Evolutionary conservation across 139 green algal species (phyloP).

Genomic region (Closterium sp.): DNA sequence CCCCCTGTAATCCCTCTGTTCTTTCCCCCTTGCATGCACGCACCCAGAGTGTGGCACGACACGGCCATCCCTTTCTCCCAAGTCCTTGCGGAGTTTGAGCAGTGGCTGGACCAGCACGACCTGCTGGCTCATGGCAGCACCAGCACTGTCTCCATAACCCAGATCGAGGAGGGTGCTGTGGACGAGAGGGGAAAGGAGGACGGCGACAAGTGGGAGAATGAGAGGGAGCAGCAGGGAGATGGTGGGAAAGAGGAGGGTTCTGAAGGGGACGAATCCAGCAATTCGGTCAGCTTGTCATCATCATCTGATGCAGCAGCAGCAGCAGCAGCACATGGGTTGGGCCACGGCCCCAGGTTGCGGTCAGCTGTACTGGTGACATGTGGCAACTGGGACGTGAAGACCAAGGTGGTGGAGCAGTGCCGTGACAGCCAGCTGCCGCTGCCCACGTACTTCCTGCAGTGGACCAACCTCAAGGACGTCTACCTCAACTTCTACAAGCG

Average conservation of each 20-base stretch:
- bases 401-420: conserved; percentile 43
- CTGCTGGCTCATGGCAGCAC: background rate
- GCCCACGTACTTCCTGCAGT: conserved; percentile 43
- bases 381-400: conserved; percentile 49
- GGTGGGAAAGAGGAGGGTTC: no score
- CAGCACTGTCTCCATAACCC: background rate
- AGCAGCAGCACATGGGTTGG: background rate
- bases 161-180: background rate
- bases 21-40: no score
- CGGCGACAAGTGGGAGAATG: no score
- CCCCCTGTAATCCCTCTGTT: no score
- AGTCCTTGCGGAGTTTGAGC: conserved; percentile 34
- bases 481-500: conserved; percentile 42
- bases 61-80: conserved; percentile 42
- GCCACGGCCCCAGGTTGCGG: background rate
- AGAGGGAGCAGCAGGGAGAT: no score
- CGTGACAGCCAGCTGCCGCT: conserved; percentile 6
- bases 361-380: background rate
- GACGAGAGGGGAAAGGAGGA: background rate
- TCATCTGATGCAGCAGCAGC: no score
- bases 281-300: no score
- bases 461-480: conserved; percentile 49
- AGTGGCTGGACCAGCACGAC: conserved; percentile 25
- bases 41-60: conserved; percentile 39
- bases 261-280: no score